Evolutionary conservation across 1,139 yeast genomes (phyloP), one percentile per base, ranked within the genome.

Genomic region (Geotrichum histeridarum): DNA sequence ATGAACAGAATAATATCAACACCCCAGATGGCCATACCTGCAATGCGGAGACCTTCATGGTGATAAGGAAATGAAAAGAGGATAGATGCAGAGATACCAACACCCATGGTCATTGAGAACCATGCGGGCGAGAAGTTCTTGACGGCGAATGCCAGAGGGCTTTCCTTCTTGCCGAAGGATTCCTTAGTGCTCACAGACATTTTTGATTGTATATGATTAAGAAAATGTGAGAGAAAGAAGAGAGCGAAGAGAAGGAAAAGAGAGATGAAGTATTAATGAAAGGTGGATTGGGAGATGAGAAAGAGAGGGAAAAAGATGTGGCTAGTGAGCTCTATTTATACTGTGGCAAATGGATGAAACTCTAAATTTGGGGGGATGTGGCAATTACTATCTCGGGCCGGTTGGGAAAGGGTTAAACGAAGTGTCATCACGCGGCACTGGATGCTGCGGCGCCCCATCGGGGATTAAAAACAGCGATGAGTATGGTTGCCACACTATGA

Each of bases 61-160:
- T 48, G 51, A 64, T 80, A 86, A 0, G 95, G 90, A 66, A 84
- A 88, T 35, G 72, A 67, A 68, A 81, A 78, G 50, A 88, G 71
- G 8, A 86, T 72, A 41, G 78, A 68, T 4, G 86, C 73, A 1
- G 87, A 73, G 46, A 88, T 86, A 1, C 96, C 96, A 0, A 85
- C 79, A 2, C 95, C 96, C 96, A 89, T 89, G n/a, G 82, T 77
- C 48, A 81, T 75, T 38, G 86, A 84, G 68, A 84, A 88, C 77
- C 82, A 83, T 35, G 64, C 60, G 7, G 58, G 58, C 8, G 58
- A 51, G 49, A 56, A 56, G 53, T 50, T 32, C 11, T 37, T 33
- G 15, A 53, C 32, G 18, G 51, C 36, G 22, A 43, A 54, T 1
- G 50, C 32, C 30, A 54, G 43, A 17, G 38, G 41, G 12, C 43